Base-by-base conservation (phyloP, 2,329 filamentous ascomycete genomes). In the Paecilomyces sp. region DNA sequence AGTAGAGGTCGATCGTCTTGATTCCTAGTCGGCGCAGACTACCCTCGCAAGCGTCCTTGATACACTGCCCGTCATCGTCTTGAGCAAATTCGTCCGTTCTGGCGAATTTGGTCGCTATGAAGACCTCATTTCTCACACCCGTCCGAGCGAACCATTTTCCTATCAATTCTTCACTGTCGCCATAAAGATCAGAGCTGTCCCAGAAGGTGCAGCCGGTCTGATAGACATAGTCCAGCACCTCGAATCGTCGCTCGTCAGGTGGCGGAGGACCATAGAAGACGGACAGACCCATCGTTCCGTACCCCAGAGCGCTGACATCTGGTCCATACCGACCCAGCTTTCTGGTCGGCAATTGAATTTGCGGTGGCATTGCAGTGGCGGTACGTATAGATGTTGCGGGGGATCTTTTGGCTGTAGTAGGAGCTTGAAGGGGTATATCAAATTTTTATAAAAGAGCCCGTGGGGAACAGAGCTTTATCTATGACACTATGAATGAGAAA, bases 211-310 rank as follows among this genome's bases (percentile, higher is more conserved):
- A 77, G 56, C 83, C 83, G 1, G 79, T 63, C 30, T 80, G 79
- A 70, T 80, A 80, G 2, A 77, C 77, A 12, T 75, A 75, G 66
- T 85, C 81, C n/a, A 47, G 18, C n/a, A 47, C 15, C 3, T 75
- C 75, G 59, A 84, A 74, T 2, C 80, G 78, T 61, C 84, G 80
- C 24, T 76, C 69, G 31, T 84, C 81, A 1, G 80, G 75, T 56
- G 78, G 80, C 41, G 41, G 41, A 22, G 41, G 41, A 47, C 41
- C 41, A 8, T 47, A 47, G 41, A 18, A 47, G 4, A 22, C 41
- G n/a, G 41, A 47, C 41, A 47, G 41, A 22, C 41, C 41, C 41
- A 47, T 47, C n/a, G 41, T 47, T 47, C 41, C 41, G 8, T 47
- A 47, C 18, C 41, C 41, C 18, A 9, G 41, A 15, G 18, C 41